These are phyloP conservation scores for Eutrema salsugineum DNA, from an alignment of 441 rosid genomes.

Conservation along the genomic window DNA sequence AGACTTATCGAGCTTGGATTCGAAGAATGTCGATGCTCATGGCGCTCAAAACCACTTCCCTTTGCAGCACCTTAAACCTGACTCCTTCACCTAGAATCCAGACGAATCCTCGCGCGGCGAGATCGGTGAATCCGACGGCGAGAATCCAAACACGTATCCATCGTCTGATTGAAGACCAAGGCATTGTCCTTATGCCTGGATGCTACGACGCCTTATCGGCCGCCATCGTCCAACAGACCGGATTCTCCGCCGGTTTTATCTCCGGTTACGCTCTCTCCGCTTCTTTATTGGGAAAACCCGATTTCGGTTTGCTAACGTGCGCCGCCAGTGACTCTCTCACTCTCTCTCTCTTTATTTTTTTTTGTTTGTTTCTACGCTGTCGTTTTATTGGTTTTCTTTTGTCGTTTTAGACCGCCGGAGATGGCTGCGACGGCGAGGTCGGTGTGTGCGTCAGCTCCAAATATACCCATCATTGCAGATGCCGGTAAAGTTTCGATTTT, in stretches of 20 bases:
- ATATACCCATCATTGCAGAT: conserved; percentile 40
- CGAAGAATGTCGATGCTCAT: conserved; percentile 14
- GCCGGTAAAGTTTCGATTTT: conserved; percentile 32
- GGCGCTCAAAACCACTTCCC: conserved; percentile 1
- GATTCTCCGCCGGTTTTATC: conserved; percentile 41
- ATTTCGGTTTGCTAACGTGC: conserved; percentile 40
- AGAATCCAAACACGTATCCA: conserved; percentile 37
- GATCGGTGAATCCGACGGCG: conserved; percentile 24
- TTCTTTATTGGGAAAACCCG: conserved; percentile 42
- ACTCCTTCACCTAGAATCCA: neutral
- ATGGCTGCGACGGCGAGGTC: conserved; percentile 48
- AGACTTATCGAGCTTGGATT: neutral
- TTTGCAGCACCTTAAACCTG: conserved; percentile 4
- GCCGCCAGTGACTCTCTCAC: conserved; percentile 1
- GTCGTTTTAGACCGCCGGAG: conserved; percentile 42
- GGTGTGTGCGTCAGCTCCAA: conserved; percentile 43
- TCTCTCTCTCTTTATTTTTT: neutral
- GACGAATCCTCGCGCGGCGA: neutral
- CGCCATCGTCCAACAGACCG: conserved; percentile 35
- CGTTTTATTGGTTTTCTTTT: neutral
- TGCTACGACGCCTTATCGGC: conserved; percentile 49
- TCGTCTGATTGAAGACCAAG: conserved; percentile 41
- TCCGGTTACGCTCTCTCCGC: conserved; percentile 47
- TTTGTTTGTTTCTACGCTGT: neutral
- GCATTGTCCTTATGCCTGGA: conserved; percentile 42